These are phyloP conservation scores for Gloeopeniophorella convolvens DNA, from an alignment of 768 basidiomycete genomes.

Conservation along the genomic window DNA sequence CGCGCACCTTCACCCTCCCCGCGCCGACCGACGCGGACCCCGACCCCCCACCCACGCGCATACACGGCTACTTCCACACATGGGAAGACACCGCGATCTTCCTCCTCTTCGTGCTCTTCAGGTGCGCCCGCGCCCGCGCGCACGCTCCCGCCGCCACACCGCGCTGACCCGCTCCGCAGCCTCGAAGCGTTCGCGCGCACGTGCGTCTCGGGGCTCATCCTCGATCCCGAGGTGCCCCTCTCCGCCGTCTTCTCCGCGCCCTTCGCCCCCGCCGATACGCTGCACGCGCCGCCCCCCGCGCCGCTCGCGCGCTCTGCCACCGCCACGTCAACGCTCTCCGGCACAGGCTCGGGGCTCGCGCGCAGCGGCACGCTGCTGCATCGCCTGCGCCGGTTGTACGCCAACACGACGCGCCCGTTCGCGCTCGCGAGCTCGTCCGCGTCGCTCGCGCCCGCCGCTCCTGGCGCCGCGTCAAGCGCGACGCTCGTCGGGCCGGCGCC, in stretches of 20 bases:
- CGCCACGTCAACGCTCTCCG: slow-evolving; percentile 24
- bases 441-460: not conserved
- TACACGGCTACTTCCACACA: slow-evolving; percentile 70
- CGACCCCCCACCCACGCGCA: slow-evolving; percentile 35
- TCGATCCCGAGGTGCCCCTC: slow-evolving; percentile 71
- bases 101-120: slow-evolving; percentile 76
- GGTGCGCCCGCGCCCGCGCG: slow-evolving; percentile 43
- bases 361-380: slow-evolving; percentile 43
- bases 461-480: slow-evolving; percentile 14
- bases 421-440: slow-evolving; percentile 31
- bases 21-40: too few relatives aligned
- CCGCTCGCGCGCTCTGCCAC: slow-evolving; percentile 1
- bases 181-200: slow-evolving; percentile 85
- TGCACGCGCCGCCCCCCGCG: slow-evolving; percentile 26
- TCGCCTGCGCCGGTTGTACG: slow-evolving; percentile 38
- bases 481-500: slow-evolving; percentile 8
- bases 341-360: slow-evolving; percentile 34
- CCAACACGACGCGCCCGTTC: slow-evolving; percentile 50
- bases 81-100: slow-evolving; percentile 94
- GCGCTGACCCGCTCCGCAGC: slow-evolving; percentile 32
- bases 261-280: slow-evolving; percentile 28
- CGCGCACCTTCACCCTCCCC: slow-evolving; percentile 42
- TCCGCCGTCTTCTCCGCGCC: slow-evolving; percentile 41
- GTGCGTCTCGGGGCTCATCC: slow-evolving; percentile 79
- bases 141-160: not conserved